Conservation (phyloP, 176 grass and related monocot species). For the Aechmea fasciata region DNA sequence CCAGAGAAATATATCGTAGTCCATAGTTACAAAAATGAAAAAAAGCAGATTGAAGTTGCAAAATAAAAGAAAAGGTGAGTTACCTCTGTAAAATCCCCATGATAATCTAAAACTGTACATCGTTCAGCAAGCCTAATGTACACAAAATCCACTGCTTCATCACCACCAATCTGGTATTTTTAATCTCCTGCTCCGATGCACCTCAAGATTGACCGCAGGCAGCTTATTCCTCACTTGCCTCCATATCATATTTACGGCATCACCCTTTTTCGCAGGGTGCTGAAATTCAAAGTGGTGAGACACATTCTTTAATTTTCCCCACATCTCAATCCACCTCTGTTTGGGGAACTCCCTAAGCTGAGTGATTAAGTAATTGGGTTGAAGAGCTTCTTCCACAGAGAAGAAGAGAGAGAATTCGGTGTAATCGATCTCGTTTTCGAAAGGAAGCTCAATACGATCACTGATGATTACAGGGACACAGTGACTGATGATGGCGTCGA, state of each 20-base stretch:
- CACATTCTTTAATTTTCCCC: constrained; percentile 60
- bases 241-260: constrained; percentile 90
- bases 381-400: constrained; percentile 71
- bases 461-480: constrained; percentile 93
- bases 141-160: constrained; percentile 21
- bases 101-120: not conserved
- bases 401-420: constrained; percentile 79
- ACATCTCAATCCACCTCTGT: constrained; percentile 72
- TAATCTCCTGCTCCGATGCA: constrained; percentile 68
- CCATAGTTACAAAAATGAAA: too few relatives aligned
- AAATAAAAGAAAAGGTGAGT: not conserved
- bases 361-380: constrained; percentile 52
- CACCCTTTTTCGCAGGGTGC: constrained; percentile 45
- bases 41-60: not conserved
- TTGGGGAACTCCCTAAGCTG: constrained; percentile 56
- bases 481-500: constrained; percentile 87
- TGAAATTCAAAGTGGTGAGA: constrained; percentile 71
- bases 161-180: constrained; percentile 86
- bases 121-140: not conserved
- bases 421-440: constrained; percentile 91
- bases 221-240: constrained; percentile 60
- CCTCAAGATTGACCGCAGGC: constrained; percentile 54
- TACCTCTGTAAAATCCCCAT: not conserved
- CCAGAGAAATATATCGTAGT: too few relatives aligned
- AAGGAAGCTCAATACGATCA: constrained; percentile 84